Conservation (phyloP, 2,329 filamentous ascomycete species). For the Microsporum canis region DNA sequence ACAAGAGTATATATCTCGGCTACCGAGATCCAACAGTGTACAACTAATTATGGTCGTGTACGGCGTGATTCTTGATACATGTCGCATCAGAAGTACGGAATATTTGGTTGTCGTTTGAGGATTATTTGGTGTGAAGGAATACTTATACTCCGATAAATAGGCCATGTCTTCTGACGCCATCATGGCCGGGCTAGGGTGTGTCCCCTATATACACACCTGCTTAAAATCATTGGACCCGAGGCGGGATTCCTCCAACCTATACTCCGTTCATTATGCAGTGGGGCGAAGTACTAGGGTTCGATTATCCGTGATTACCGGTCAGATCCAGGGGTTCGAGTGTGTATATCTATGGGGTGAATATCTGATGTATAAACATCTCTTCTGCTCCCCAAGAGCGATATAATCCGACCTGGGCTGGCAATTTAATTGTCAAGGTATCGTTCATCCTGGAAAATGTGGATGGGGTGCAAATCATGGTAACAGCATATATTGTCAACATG, state of each 20-base stretch:
- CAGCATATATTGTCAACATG: no score
- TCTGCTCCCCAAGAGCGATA: no score
- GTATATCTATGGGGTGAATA: no score
- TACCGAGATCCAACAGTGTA: neutral
- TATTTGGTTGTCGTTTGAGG: neutral
- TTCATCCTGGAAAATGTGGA: no score
- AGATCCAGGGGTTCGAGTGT: neutral
- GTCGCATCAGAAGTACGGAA: neutral
- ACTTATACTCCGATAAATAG: neutral
- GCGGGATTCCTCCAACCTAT: neutral
- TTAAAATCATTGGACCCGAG: neutral
- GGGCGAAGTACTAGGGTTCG: neutral
- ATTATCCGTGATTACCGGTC: neutral
- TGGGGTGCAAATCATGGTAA: no score
- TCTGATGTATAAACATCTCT: no score
- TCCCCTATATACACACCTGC: neutral
- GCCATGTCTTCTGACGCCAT: neutral
- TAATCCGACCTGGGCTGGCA: no score
- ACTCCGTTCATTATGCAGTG: neutral
- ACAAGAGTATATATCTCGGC: neutral
- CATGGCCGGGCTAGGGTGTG: neutral
- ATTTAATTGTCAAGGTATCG: no score
- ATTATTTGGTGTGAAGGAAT: neutral
- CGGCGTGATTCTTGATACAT: neutral
- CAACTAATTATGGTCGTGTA: neutral